Conservation (phyloP, 2,329 filamentous ascomycete genomes). For the Epichloe hybrida region DNA sequence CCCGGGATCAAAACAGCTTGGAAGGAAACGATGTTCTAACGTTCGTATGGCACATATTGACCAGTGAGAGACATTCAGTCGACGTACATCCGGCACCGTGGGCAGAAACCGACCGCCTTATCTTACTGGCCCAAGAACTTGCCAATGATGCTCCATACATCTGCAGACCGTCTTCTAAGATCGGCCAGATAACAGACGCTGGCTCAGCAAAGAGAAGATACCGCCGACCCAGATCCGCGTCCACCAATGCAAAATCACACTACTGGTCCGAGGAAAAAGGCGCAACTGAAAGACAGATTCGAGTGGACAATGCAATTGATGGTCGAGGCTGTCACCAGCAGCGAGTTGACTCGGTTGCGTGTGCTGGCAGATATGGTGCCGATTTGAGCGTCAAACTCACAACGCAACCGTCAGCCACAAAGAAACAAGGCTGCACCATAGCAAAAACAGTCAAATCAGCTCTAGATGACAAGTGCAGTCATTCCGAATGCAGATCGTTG, state of each 20-base stretch:
- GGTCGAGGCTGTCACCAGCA: neutral
- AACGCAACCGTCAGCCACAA: neutral
- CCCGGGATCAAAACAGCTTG: conserved; percentile 9
- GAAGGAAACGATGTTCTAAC: conserved; percentile 21
- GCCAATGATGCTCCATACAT: conserved; percentile 12
- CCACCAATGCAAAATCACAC: neutral
- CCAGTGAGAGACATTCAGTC: conserved; percentile 3
- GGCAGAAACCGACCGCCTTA: conserved; percentile 23
- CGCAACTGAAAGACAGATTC: neutral
- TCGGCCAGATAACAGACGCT: neutral
- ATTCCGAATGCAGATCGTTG: neutral
- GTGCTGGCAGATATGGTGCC: neutral
- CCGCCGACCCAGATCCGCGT: neutral
- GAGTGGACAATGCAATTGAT: neutral
- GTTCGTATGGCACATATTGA: conserved; percentile 16
- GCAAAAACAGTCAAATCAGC: neutral
- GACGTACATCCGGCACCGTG: conserved; percentile 12
- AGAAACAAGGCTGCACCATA: neutral
- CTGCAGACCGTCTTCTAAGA: conserved; percentile 3
- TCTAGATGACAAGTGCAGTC: neutral
- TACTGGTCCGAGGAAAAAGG: conserved; percentile 1
- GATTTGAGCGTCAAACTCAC: neutral
- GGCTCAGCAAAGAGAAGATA: neutral
- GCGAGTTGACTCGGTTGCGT: neutral
- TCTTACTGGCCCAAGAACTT: conserved; percentile 16